These are phyloP conservation scores for Sugiyamaella pinicola DNA, from an alignment of 1,139 yeast species.

Conservation along the genomic window DNA sequence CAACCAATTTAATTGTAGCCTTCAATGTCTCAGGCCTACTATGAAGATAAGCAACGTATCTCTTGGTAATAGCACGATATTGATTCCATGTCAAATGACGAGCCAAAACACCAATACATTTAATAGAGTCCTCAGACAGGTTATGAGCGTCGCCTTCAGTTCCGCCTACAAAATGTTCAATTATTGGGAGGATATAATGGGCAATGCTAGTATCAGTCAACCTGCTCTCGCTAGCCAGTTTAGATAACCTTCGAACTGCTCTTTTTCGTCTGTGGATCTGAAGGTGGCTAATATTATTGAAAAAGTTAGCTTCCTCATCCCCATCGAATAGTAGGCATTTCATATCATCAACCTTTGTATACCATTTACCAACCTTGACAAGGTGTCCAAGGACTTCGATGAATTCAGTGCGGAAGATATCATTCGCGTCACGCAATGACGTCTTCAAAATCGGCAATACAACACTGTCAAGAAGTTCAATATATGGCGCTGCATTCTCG, in stretches of 20 bases:
- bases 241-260: conserved; percentile 67
- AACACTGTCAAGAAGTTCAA: conserved; percentile 52
- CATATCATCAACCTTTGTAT: conserved; percentile 66
- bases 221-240: conserved; percentile 40
- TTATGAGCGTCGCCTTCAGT: conserved; percentile 66
- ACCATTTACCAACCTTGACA: conserved; percentile 50
- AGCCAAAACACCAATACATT: conserved; percentile 62
- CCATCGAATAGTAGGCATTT: conserved; percentile 60
- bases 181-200: conserved; percentile 79
- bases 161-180: conserved; percentile 66
- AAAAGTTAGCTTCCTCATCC: conserved; percentile 86
- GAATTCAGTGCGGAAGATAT: conserved; percentile 70
- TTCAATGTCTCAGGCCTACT: conserved; percentile 57
- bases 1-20: conserved; percentile 63
- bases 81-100: conserved; percentile 75
- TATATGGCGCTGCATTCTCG: conserved; percentile 39
- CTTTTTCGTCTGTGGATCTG: conserved; percentile 85
- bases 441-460: conserved; percentile 66
- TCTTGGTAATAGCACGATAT: conserved; percentile 69
- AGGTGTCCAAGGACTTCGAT: conserved; percentile 65
- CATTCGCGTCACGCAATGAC: conserved; percentile 68
- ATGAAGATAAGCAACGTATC: conserved; percentile 64
- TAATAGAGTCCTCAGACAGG: conserved; percentile 71
- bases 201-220: conserved; percentile 65
- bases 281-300: conserved; percentile 76